Percentiles rank a stretch among this genome's conserved stretches.
Conservation (phyloP, 2,329 filamentous ascomycete species). For the Diaporthe citri region DNA sequence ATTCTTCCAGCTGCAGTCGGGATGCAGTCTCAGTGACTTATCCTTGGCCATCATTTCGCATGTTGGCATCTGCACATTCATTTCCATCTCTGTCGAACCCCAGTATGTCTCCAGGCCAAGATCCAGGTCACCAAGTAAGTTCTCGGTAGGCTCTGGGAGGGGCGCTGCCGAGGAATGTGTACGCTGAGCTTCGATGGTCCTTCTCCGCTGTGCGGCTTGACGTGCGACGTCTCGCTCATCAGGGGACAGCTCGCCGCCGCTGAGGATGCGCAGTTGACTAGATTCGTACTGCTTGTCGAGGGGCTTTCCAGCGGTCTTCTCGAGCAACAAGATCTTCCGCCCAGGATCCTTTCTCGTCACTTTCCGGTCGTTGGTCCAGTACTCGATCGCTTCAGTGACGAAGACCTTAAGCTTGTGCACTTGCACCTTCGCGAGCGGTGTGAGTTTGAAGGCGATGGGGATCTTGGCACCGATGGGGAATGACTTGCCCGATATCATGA, state of each 20-base stretch:
- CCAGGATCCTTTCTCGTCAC: conserved; percentile 88
- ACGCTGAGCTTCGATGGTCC: conserved; percentile 67
- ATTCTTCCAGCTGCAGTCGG: conserved; percentile 93
- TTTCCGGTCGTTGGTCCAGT: conserved; percentile 87
- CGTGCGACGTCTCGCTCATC: conserved; percentile 62
- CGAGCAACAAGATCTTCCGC: conserved; percentile 86
- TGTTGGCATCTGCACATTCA: conserved; percentile 91
- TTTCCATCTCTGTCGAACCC: conserved; percentile 93
- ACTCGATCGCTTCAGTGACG: conserved; percentile 90
- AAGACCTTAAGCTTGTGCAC: conserved; percentile 93
- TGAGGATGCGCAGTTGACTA: conserved; percentile 81
- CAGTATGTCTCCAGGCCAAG: conserved; percentile 78
- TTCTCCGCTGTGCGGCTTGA: conserved; percentile 58
- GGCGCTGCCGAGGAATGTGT: conserved; percentile 54
- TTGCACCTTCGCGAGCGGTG: conserved; percentile 91
- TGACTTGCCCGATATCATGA: conserved; percentile 95
- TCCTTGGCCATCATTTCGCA: conserved; percentile 88
- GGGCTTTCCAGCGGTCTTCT: conserved; percentile 86
- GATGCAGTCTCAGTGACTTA: conserved; percentile 75
- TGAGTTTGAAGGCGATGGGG: conserved; percentile 94
- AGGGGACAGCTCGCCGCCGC: conserved; percentile 80
- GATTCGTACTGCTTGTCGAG: conserved; percentile 79
- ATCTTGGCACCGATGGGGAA: conserved; percentile 90
- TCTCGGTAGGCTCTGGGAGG: conserved; percentile 69
- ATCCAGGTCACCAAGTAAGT: conserved; percentile 84